Conservation (phyloP, 306 rosid species). For the Vachellia pachyceras region DNA sequence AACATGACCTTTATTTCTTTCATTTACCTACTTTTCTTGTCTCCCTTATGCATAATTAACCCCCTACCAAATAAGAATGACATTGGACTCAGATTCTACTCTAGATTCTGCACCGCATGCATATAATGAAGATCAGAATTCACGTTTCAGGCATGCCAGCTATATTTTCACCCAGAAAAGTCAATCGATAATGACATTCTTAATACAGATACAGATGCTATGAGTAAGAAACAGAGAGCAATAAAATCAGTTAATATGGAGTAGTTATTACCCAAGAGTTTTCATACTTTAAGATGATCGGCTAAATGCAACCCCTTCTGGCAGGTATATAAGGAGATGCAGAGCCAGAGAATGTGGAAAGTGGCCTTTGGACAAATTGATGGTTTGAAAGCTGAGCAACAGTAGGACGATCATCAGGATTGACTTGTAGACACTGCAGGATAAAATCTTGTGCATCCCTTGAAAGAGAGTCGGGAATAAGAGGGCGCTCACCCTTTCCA, state of each 20-base stretch:
- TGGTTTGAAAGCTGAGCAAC: constrained; percentile 74
- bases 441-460: constrained; percentile 77
- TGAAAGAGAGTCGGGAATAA: constrained; percentile 74
- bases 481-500: constrained; percentile 81
- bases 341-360: constrained; percentile 61
- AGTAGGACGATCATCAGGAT: constrained; percentile 69
- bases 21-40: constrained; percentile 11
- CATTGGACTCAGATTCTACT: constrained; percentile 9
- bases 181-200: neutral
- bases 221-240: constrained; percentile 13
- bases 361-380: constrained; percentile 71
- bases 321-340: constrained; percentile 63
- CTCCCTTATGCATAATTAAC: constrained; percentile 25
- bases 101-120: constrained; percentile 7
- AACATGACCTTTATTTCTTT: neutral
- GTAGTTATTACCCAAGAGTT: constrained; percentile 44
- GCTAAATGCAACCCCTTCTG: constrained; percentile 43
- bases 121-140: constrained; percentile 25
- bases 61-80: constrained; percentile 33
- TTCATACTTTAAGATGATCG: constrained; percentile 32
- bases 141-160: constrained; percentile 20
- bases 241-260: constrained; percentile 16
- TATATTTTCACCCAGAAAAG: neutral
- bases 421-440: constrained; percentile 72
- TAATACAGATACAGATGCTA: neutral